Percentiles rank a stretch among this genome's conserved stretches.
phyloP scores from a whole-genome alignment of 2,329 filamentous ascomycete genomes.

The Lasiodiplodia gonubiensis region DNA sequence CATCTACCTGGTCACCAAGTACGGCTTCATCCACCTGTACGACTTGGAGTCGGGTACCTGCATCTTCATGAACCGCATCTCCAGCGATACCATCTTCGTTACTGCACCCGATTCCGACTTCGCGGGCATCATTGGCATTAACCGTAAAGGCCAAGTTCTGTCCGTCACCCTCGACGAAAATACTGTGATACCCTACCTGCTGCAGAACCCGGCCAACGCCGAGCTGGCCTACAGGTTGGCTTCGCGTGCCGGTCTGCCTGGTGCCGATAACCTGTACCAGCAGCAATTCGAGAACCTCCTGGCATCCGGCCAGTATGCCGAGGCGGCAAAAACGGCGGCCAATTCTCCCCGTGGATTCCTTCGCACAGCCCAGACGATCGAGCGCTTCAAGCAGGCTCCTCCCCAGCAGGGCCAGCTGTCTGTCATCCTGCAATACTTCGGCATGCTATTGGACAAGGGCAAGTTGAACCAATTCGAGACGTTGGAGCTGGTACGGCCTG shows the following conservation, averaged over 20 bases:
- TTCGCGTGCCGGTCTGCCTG: constrained; percentile 88
- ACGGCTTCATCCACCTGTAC: constrained; percentile 98
- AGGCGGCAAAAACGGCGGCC: constrained; percentile 93
- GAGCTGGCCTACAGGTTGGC: constrained; percentile 95
- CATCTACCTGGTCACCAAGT: constrained; percentile 97
- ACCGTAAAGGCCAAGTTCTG: constrained; percentile 95
- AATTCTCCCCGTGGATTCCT: constrained; percentile 96
- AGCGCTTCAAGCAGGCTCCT: constrained; percentile 89
- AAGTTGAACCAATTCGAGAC: constrained; percentile 91
- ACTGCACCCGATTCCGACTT: constrained; percentile 84
- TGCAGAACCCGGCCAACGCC: constrained; percentile 94
- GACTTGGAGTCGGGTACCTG: constrained; percentile 94
- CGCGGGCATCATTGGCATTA: constrained; percentile 89
- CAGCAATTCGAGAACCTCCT: constrained; percentile 92
- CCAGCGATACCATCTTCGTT: constrained; percentile 98
- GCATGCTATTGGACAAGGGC: constrained; percentile 95
- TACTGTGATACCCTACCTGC: constrained; percentile 89
- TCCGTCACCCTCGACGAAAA: constrained; percentile 92
- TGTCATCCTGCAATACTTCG: constrained; percentile 95
- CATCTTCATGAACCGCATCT: constrained; percentile 99
- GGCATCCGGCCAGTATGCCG: constrained; percentile 76
- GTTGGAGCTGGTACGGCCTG: constrained; percentile 88
- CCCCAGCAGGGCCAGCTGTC: constrained; percentile 85
- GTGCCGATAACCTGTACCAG: constrained; percentile 90
- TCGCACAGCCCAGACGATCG: constrained; percentile 91